phyloP scores from a whole-genome alignment of 805 yeast species.

The Metschnikowia picachoensis region DNA sequence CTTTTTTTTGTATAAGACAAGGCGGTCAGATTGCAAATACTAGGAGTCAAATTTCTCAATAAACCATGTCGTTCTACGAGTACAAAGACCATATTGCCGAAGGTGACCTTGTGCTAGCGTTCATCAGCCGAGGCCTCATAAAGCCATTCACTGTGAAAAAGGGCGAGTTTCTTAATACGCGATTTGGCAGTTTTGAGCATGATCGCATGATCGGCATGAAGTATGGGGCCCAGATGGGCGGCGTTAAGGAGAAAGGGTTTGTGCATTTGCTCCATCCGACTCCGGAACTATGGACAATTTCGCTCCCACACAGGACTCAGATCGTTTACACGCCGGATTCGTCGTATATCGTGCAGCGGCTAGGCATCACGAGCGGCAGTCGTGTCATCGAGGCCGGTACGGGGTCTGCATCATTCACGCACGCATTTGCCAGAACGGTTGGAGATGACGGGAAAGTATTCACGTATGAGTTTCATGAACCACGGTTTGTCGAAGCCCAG shows the following conservation, averaged over 20 bases:
- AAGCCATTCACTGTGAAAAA: slow-evolving; percentile 64
- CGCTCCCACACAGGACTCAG: slow-evolving; percentile 95
- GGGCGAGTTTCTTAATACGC: slow-evolving; percentile 69
- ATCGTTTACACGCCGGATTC: slow-evolving; percentile 96
- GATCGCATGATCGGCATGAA: slow-evolving; percentile 71
- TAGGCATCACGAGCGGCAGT: slow-evolving; percentile 69
- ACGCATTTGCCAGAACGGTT: slow-evolving; percentile 81
- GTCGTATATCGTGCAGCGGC: slow-evolving; percentile 79
- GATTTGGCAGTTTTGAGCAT: slow-evolving; percentile 90
- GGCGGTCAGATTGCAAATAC: background rate
- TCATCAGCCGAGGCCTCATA: slow-evolving; percentile 74
- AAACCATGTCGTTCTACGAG: slow-evolving; percentile 46
- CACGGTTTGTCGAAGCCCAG: slow-evolving; percentile 74
- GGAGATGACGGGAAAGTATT: slow-evolving; percentile 58
- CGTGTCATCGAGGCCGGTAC: slow-evolving; percentile 96
- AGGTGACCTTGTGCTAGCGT: slow-evolving; percentile 83
- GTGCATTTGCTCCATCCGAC: slow-evolving; percentile 87
- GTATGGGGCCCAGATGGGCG: slow-evolving; percentile 83
- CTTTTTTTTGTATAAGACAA: no score
- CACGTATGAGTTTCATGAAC: slow-evolving; percentile 89
- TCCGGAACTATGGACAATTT: slow-evolving; percentile 94
- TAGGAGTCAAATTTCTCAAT: background rate
- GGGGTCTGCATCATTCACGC: slow-evolving; percentile 94
- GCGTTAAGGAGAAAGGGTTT: slow-evolving; percentile 74
- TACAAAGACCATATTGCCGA: slow-evolving; percentile 71